These are phyloP conservation scores for Fraxinus anomala DNA, from an alignment of 257 asterid genomes.

Conservation along the genomic window DNA sequence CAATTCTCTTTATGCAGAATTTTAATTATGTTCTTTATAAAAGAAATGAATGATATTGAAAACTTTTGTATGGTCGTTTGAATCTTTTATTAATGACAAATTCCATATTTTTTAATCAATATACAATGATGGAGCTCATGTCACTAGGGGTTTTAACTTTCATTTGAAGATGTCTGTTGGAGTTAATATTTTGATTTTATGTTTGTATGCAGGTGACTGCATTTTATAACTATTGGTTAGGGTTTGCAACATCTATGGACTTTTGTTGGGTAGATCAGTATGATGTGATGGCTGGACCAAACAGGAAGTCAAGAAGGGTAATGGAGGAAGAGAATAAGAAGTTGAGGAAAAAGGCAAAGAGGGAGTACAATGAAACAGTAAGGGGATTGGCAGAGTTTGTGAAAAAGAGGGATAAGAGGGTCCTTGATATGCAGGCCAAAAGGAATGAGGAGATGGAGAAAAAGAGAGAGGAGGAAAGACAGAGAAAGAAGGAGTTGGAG, in stretches of 20 bases:
- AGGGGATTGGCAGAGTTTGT: slow-evolving; percentile 87
- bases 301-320: slow-evolving; percentile 80
- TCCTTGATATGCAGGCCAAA: slow-evolving; percentile 87
- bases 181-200: background rate
- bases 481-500: slow-evolving; percentile 77
- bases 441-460: slow-evolving; percentile 82
- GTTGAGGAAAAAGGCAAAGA: slow-evolving; percentile 75
- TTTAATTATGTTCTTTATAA: background rate
- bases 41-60: background rate
- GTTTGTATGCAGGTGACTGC: slow-evolving; percentile 74
- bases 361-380: slow-evolving; percentile 91
- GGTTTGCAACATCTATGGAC: slow-evolving; percentile 72
- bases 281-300: slow-evolving; percentile 78
- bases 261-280: slow-evolving; percentile 90
- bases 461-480: slow-evolving; percentile 72
- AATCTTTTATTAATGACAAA: background rate
- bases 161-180: slow-evolving; percentile 4
- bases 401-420: slow-evolving; percentile 93
- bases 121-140: background rate
- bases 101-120: slow-evolving; percentile 1
- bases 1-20: background rate
- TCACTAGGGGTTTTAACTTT: background rate
- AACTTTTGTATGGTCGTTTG: slow-evolving; percentile 4
- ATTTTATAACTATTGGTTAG: slow-evolving; percentile 83
- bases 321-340: slow-evolving; percentile 97